phyloP scores from a whole-genome alignment of 345 rosid genomes.

The Linum trigynum region DNA sequence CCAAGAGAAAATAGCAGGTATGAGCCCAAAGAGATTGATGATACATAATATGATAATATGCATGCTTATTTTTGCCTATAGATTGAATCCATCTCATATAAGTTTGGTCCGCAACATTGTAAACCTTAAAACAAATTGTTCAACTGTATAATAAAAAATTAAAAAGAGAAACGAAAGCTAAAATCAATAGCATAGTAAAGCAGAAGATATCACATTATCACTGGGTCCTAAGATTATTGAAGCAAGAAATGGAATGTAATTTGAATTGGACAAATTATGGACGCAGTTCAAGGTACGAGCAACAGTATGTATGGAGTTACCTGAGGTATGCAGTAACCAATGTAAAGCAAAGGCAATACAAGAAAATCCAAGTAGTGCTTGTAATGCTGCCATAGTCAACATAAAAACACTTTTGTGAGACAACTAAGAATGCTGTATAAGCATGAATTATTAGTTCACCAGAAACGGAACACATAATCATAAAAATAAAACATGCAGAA shows the following conservation, averaged over 20 bases:
- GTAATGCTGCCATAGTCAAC: conserved; percentile 51
- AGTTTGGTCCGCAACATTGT: neutral
- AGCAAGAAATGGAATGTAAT: too few species aligned
- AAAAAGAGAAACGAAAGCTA: neutral
- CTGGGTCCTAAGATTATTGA: neutral
- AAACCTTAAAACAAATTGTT: conserved; percentile 11
- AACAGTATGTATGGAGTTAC: conserved; percentile 21
- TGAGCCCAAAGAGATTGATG: neutral
- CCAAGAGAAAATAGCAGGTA: neutral
- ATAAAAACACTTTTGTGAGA: neutral
- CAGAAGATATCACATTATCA: neutral
- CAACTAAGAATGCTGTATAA: neutral
- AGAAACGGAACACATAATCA: neutral
- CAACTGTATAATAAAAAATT: neutral
- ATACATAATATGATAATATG: too few species aligned
- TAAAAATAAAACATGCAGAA: neutral
- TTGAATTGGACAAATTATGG: too few species aligned
- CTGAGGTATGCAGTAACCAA: conserved; percentile 71
- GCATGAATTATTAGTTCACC: neutral
- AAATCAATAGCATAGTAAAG: neutral
- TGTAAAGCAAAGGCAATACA: conserved; percentile 39
- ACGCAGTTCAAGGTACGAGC: too few species aligned
- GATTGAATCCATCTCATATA: too few species aligned
- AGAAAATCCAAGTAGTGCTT: conserved; percentile 45
- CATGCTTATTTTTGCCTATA: too few species aligned